Percentiles rank a stretch among this genome's conserved stretches.
These are phyloP conservation scores for Epichloe aotearoae DNA, from an alignment of 2,329 filamentous ascomycete genomes.

Conservation along the genomic window DNA sequence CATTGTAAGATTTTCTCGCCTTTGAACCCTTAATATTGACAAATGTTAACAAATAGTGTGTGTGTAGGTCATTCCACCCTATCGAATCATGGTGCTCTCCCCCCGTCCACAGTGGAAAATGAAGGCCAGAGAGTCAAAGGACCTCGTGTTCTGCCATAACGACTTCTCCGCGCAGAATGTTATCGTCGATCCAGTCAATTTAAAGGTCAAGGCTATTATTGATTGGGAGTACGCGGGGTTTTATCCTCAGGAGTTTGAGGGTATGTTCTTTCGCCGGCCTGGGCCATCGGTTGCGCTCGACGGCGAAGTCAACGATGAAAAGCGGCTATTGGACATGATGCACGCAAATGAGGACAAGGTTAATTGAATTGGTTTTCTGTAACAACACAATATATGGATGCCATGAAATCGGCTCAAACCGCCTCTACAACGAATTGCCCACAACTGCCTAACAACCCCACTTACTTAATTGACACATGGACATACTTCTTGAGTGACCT, in stretches of 20 bases:
- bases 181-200: no score
- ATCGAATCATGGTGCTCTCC: slow-evolving; percentile 6
- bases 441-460: no score
- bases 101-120: slow-evolving; percentile 6
- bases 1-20: slow-evolving; percentile 1
- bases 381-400: no score
- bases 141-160: slow-evolving; percentile 3
- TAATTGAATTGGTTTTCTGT: no score
- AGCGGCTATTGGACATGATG: slow-evolving; percentile 4
- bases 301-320: slow-evolving; percentile 13
- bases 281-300: slow-evolving; percentile 14
- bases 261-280: slow-evolving; percentile 2
- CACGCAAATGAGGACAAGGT: neutral
- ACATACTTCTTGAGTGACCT: no score
- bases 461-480: no score
- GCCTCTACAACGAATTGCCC: no score
- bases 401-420: no score
- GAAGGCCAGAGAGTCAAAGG: slow-evolving; percentile 4
- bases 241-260: no score
- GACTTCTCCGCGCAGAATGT: no score
- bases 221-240: no score
- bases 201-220: no score
- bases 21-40: neutral
- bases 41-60: neutral
- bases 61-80: slow-evolving; percentile 8